Evolutionary conservation across 192 early-diverging fungal species (phyloP).

Genomic region (Geosiphon pyriformis): DNA sequence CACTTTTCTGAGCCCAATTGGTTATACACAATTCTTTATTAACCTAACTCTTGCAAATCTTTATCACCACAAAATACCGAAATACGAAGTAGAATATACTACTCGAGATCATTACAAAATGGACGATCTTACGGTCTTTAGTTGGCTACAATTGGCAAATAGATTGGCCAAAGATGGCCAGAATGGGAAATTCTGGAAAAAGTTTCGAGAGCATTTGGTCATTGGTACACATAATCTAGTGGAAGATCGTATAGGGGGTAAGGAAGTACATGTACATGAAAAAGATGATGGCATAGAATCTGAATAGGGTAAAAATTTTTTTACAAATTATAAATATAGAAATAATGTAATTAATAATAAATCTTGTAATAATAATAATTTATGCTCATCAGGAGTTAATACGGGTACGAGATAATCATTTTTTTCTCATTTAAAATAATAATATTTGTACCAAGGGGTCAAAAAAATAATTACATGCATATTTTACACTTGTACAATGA

Average conservation of each 20-base stretch:
- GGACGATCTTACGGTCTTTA: constrained; percentile 37
- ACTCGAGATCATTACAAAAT: constrained; percentile 42
- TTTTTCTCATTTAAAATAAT: no score
- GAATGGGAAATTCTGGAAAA: constrained; percentile 6
- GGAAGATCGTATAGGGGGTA: background rate
- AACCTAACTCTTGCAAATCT: constrained; percentile 35
- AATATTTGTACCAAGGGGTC: no score
- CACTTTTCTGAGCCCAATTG: constrained; percentile 33
- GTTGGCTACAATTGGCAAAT: constrained; percentile 43
- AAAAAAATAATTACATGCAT: no score
- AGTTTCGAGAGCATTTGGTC: constrained; percentile 6
- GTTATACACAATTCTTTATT: constrained; percentile 39
- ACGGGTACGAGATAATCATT: no score
- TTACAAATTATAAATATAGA: no score
- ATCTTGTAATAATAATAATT: no score
- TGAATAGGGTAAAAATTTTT: no score
- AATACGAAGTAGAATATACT: constrained; percentile 46
- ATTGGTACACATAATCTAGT: background rate
- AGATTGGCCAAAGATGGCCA: constrained; percentile 20
- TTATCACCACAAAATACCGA: constrained; percentile 23
- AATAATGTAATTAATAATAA: no score
- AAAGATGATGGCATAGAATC: no score
- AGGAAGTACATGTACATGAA: no score
- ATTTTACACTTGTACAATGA: no score
- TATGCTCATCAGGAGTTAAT: no score